phyloP scores from a whole-genome alignment of 345 rosid genomes.

The Eutrema heterophyllum region DNA sequence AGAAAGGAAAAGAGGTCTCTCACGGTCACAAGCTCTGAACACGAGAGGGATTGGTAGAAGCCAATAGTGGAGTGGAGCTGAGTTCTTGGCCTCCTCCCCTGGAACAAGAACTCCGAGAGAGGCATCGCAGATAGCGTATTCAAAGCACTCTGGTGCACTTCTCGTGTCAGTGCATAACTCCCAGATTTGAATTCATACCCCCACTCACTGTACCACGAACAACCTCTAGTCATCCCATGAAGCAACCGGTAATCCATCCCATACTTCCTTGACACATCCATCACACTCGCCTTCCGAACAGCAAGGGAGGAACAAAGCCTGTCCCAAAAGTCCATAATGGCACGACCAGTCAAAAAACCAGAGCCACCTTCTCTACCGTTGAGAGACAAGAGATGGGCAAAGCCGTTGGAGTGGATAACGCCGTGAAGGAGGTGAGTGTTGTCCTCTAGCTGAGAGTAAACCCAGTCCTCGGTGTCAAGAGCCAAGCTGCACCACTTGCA shows the following conservation, averaged over 20 bases:
- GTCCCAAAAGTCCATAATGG: constrained; percentile 80
- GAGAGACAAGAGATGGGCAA: constrained; percentile 60
- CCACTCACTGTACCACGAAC: constrained; percentile 71
- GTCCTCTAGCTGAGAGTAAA: constrained; percentile 53
- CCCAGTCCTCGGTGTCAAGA: constrained; percentile 50
- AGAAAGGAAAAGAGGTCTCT: constrained; percentile 60
- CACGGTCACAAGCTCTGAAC: constrained; percentile 42
- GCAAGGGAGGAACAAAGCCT: constrained; percentile 46
- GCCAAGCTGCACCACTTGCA: constrained; percentile 51
- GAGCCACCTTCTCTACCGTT: constrained; percentile 82
- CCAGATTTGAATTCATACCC: constrained; percentile 62
- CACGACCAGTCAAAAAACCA: constrained; percentile 43
- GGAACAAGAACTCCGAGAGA: constrained; percentile 40
- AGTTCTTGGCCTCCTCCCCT: constrained; percentile 38
- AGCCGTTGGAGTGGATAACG: constrained; percentile 70
- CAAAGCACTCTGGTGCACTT: constrained; percentile 45
- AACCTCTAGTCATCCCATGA: constrained; percentile 49
- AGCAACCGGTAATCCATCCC: constrained; percentile 59
- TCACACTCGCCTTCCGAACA: constrained; percentile 60
- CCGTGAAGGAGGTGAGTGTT: constrained; percentile 63
- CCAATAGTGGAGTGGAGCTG: constrained; percentile 42
- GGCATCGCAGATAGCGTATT: constrained; percentile 43
- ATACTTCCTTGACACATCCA: constrained; percentile 72
- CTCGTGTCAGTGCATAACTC: constrained; percentile 51
- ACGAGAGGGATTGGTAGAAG: constrained; percentile 49